phyloP scores from a whole-genome alignment of 2,329 filamentous ascomycete species.

The Cytospora mali region DNA sequence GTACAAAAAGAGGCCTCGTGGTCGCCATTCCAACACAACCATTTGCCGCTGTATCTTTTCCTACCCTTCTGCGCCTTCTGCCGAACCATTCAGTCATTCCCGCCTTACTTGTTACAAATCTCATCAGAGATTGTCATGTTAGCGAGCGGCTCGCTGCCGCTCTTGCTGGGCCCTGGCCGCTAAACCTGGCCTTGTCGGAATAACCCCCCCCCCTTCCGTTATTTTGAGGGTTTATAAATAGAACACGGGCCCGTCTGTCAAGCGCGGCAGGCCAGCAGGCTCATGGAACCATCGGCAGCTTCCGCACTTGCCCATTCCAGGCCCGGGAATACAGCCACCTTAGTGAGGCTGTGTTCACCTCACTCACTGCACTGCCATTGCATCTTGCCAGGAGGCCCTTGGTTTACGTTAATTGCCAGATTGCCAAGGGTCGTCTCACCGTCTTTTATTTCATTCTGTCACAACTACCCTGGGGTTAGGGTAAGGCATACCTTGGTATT shows the following conservation, averaged over 20 bases:
- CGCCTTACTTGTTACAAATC: not conserved
- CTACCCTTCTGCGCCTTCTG: not conserved
- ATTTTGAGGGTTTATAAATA: not conserved
- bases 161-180: not conserved
- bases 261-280: not conserved
- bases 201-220: not conserved
- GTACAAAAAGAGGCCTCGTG: constrained; percentile 14
- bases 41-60: not conserved
- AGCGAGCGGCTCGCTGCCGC: not conserved
- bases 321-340: not conserved
- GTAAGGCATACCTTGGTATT: too few species aligned
- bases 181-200: not conserved
- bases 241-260: not conserved
- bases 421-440: too few species aligned
- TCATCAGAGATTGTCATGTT: not conserved
- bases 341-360: not conserved
- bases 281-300: not conserved
- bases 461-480: not conserved
- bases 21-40: constrained; percentile 8
- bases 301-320: not conserved
- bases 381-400: not conserved
- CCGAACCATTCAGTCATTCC: not conserved
- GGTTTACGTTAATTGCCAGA: too few species aligned
- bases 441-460: not conserved
- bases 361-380: not conserved